Conservation (phyloP, 2,329 filamentous ascomycete species). For the Clarireedia hainanense region DNA sequence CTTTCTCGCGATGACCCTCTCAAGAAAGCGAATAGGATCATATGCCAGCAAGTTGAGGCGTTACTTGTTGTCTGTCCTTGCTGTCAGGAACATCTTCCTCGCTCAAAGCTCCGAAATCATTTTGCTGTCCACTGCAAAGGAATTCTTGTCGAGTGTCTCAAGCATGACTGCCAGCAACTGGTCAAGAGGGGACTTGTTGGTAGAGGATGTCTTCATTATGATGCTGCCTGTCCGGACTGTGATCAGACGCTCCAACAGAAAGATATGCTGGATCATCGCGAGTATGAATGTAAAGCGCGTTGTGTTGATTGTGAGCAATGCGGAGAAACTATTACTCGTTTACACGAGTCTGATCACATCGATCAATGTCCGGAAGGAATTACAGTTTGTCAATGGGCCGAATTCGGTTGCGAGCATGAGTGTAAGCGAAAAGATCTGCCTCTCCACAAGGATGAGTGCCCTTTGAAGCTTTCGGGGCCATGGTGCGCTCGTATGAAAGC, state of each 20-base stretch:
- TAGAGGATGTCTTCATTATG: slow-evolving; percentile 48
- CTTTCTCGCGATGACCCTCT: slow-evolving; percentile 30
- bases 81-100: slow-evolving; percentile 42
- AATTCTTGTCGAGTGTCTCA: slow-evolving; percentile 47
- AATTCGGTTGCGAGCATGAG: slow-evolving; percentile 40
- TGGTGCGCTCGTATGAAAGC: slow-evolving; percentile 40
- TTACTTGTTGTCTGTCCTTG: slow-evolving; percentile 53
- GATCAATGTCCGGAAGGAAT: slow-evolving; percentile 38
- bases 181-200: slow-evolving; percentile 43
- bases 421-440: slow-evolving; percentile 35
- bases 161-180: slow-evolving; percentile 39
- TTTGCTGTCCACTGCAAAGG: slow-evolving; percentile 49
- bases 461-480: slow-evolving; percentile 45
- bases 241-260: slow-evolving; percentile 37
- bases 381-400: slow-evolving; percentile 38
- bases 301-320: slow-evolving; percentile 23
- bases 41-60: slow-evolving; percentile 53
- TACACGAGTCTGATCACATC: slow-evolving; percentile 27
- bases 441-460: slow-evolving; percentile 41
- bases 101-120: slow-evolving; percentile 49
- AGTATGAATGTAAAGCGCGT: slow-evolving; percentile 37
- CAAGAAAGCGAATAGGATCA: slow-evolving; percentile 33
- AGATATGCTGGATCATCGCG: slow-evolving; percentile 39
- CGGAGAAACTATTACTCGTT: slow-evolving; percentile 20
- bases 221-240: slow-evolving; percentile 47